These are phyloP conservation scores for Trifolium pratense DNA, from an alignment of 306 rosid genomes.

Conservation along the genomic window DNA sequence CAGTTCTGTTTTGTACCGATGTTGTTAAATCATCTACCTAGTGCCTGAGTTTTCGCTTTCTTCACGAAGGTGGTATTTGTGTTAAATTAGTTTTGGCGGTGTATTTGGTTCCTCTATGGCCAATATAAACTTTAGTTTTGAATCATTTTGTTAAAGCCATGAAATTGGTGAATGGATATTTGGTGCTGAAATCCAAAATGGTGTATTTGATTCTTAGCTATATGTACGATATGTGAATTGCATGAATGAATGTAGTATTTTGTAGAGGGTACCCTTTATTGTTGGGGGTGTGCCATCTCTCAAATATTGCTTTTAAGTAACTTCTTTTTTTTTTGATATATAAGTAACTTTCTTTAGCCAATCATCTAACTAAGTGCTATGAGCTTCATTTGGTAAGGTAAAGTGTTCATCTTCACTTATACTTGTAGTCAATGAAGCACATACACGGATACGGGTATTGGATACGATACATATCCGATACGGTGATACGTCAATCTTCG, in stretches of 20 bases:
- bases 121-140: neutral
- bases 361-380: no score
- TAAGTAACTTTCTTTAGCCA: no score
- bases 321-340: no score
- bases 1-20: constrained; percentile 17
- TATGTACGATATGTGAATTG: neutral
- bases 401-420: no score
- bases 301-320: no score
- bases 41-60: neutral
- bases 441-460: no score
- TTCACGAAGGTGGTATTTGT: neutral
- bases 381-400: no score
- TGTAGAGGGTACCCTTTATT: no score
- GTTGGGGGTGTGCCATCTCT: no score
- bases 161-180: neutral
- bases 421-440: no score
- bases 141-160: neutral
- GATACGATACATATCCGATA: no score
- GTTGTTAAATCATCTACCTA: neutral
- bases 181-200: constrained; percentile 21
- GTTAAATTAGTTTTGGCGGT: neutral
- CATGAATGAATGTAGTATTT: neutral
- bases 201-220: neutral
- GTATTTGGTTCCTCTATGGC: neutral
- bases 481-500: no score